Evolutionary conservation across 805 yeast species (phyloP), one percentile per base, ranked within the genome.

Genomic region (Spathaspora arborariae): DNA sequence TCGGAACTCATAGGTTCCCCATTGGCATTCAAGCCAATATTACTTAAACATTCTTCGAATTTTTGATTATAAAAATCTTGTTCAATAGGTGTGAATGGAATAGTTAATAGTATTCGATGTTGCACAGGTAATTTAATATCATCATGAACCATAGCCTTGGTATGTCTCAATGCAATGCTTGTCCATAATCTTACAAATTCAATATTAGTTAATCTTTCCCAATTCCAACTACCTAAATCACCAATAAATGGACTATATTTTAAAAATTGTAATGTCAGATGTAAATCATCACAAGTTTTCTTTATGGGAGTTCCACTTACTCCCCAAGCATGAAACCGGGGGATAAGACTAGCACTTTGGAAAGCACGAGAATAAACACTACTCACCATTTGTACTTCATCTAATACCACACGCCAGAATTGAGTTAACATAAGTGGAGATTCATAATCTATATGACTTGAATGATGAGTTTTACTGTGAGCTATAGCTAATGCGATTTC

Each of bases 241-340:
- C 70, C 68, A 44, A 70, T 70, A 52, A 88, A 86, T 0, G 98
- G 99, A 33, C 72, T 68, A 13, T 81, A 60, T 51, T 83, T 72
- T 49, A 90, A 62, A 56, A 88, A 92, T 11, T 80, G 75, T 27
- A 91, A 59, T 4, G 89, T 73, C 0, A 96, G 85, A 39, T 78
- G 80, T 41, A 91, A 70, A 62, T 92, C 97, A 26, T 72, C 62
- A 37, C 86, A 64, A 35, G 80, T 75, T 51, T 78, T 78, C 52
- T 83, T 81, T 13, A 90, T 84, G 0, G 97, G 96, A 0, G 99
- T 94, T 5, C 99, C 99, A 1, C 96, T 88, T 0, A 91, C 97
- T 13, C 96, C 97, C 98, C 98, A 94, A 0, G 96, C 82, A 65
- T 94, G 97, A 40, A 81, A 78, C 44, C 96, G 73, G 4, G 96